phyloP scores from a whole-genome alignment of 352 stramenopile genomes.

The Phytophthora cryptogea region DNA sequence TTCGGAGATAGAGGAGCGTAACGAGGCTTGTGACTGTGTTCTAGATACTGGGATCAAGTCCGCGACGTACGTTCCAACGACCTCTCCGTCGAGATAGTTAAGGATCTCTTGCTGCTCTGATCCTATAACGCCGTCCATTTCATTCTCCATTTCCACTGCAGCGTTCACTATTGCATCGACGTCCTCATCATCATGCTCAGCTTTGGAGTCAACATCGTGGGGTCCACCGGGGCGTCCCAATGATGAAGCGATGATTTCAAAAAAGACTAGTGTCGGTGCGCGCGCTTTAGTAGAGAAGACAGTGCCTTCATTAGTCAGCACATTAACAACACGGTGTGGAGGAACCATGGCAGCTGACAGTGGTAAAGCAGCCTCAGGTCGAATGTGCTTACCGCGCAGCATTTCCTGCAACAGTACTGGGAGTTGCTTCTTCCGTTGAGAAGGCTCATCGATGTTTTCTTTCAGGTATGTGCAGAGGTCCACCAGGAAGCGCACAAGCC shows the following conservation, averaged over 20 bases:
- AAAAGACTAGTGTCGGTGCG: conserved; percentile 68
- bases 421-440: conserved; percentile 51
- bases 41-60: conserved; percentile 38
- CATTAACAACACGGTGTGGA: conserved; percentile 53
- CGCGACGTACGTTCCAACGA: conserved; percentile 49
- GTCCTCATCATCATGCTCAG: conserved; percentile 9
- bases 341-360: conserved; percentile 31
- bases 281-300: conserved; percentile 77
- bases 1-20: conserved; percentile 35
- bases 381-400: conserved; percentile 48
- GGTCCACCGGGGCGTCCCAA: conserved; percentile 10
- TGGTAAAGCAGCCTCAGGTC: conserved; percentile 55
- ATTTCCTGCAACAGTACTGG: conserved; percentile 49
- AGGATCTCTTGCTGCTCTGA: conserved; percentile 47
- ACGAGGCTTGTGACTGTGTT: conserved; percentile 22
- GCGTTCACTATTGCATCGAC: conserved; percentile 30
- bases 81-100: conserved; percentile 59
- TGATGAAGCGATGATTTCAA: conserved; percentile 54
- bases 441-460: conserved; percentile 49
- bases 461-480: conserved; percentile 72
- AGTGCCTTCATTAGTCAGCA: conserved; percentile 60
- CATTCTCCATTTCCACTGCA: conserved; percentile 24
- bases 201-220: conserved; percentile 1
- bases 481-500: conserved; percentile 63
- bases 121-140: conserved; percentile 11